phyloP scores from a whole-genome alignment of 2,329 filamentous ascomycete genomes.

The Aspergillus intermedius region DNA sequence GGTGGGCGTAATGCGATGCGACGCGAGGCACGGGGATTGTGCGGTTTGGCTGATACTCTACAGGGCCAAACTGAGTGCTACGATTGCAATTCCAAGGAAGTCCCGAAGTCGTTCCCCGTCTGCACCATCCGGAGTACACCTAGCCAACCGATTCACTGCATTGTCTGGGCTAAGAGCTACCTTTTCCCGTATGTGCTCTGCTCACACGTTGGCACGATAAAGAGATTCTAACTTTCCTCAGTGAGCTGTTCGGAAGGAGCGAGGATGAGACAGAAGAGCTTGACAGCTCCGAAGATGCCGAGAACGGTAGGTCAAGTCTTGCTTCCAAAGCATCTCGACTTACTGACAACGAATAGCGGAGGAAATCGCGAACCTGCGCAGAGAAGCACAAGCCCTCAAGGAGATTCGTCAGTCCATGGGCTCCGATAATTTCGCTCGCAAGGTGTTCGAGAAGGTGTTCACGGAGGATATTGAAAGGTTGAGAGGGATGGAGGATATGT shows the following conservation, averaged over 20 bases:
- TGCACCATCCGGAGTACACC: conserved; percentile 97
- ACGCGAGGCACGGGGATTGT: too few relatives aligned
- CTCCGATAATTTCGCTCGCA: conserved; percentile 65
- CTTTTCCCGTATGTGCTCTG: conserved; percentile 59
- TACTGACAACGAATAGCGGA: conserved; percentile 42
- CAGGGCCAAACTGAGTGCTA: conserved; percentile 85
- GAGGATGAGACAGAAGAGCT: conserved; percentile 77
- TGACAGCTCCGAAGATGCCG: conserved; percentile 70
- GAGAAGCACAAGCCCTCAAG: conserved; percentile 77
- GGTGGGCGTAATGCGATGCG: conserved; percentile 29
- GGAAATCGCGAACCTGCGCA: conserved; percentile 81
- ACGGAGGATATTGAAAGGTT: conserved; percentile 75
- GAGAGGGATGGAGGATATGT: conserved; percentile 89
- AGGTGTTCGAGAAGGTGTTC: conserved; percentile 92
- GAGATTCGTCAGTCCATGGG: conserved; percentile 76
- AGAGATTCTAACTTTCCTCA: conserved; percentile 25
- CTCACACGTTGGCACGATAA: too few relatives aligned
- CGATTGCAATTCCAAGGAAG: conserved; percentile 84
- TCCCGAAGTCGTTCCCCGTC: conserved; percentile 87
- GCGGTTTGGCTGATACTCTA: conserved; percentile 6
- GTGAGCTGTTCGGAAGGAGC: conserved; percentile 83
- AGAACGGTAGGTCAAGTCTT: conserved; percentile 57
- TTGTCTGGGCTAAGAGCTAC: conserved; percentile 98
- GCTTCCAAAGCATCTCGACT: not conserved
- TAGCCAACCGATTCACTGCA: conserved; percentile 94